A percentile compares a stretch with the other conserved stretches of the same genome.
These are phyloP conservation scores for Onygenales sp. DNA, from an alignment of 2,329 filamentous ascomycete species.

Conservation along the genomic window DNA sequence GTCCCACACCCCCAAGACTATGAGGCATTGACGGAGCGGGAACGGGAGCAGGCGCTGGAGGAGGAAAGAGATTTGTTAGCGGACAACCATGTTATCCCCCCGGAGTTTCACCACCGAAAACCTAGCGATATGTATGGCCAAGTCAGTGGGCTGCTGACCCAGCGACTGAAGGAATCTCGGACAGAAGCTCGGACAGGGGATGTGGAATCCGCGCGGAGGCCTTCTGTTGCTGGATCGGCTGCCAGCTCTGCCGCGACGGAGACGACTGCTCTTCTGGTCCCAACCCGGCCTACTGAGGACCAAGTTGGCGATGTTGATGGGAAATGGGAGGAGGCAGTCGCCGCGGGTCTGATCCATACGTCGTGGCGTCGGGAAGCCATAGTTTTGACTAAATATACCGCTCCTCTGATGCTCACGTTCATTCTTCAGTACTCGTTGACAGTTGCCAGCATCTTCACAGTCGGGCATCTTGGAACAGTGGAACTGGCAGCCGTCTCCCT, in stretches of 20 bases:
- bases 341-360: constrained; percentile 70
- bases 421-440: constrained; percentile 75
- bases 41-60: constrained; percentile 44
- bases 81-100: constrained; percentile 50
- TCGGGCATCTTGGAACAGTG: constrained; percentile 64
- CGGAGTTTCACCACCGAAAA: constrained; percentile 32
- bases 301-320: constrained; percentile 48
- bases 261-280: constrained; percentile 40
- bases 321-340: constrained; percentile 79
- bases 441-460: constrained; percentile 70
- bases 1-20: constrained; percentile 42
- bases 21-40: constrained; percentile 41
- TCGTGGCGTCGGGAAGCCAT: constrained; percentile 87
- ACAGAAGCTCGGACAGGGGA: constrained; percentile 4
- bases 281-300: constrained; percentile 34
- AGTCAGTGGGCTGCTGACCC: constrained; percentile 8
- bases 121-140: constrained; percentile 15
- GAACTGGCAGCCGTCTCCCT: constrained; percentile 59
- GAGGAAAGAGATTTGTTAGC: constrained; percentile 50
- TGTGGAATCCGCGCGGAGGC: constrained; percentile 13
- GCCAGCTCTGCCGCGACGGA: constrained; percentile 25
- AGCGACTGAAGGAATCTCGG: constrained; percentile 9
- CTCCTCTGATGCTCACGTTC: constrained; percentile 64
- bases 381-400: constrained; percentile 63
- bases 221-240: background rate